Percentiles rank a stretch among this genome's conserved stretches.
Evolutionary conservation across 1,139 yeast species (phyloP).

Genomic region (Saccharomycopsis crataegensis): DNA sequence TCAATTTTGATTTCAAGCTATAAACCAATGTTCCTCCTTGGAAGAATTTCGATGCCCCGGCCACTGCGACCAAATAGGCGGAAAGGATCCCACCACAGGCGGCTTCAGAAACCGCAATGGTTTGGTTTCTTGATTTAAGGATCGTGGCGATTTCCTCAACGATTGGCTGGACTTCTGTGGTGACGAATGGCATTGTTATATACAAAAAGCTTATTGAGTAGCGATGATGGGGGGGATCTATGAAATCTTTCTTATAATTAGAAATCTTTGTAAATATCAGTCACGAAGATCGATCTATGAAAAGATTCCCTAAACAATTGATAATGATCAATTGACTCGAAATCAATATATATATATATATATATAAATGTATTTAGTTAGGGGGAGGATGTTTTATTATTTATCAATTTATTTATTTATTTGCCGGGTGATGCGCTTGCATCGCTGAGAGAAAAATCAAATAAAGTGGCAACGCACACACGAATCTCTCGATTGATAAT

Average conservation of each 20-base stretch:
- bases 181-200: conserved; percentile 15
- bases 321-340: too few relatives aligned
- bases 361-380: too few relatives aligned
- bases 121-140: conserved; percentile 45
- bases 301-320: too few relatives aligned
- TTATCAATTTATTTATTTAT: too few relatives aligned
- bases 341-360: too few relatives aligned
- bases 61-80: conserved; percentile 70
- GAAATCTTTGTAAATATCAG: not conserved
- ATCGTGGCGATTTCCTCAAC: conserved; percentile 53
- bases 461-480: too few relatives aligned
- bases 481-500: too few relatives aligned
- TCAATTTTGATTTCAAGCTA: conserved; percentile 65
- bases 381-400: too few relatives aligned
- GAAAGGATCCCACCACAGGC: conserved; percentile 86
- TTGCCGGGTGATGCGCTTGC: too few relatives aligned
- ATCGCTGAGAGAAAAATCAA: too few relatives aligned
- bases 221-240: not conserved
- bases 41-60: conserved; percentile 79
- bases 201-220: too few relatives aligned
- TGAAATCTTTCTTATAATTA: too few relatives aligned
- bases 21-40: conserved; percentile 81
- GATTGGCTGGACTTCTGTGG: conserved; percentile 37
- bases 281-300: not conserved
- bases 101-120: conserved; percentile 76